Evolutionary conservation across 139 green algal genomes (phyloP).

Genomic region (Eudorina sp.): DNA sequence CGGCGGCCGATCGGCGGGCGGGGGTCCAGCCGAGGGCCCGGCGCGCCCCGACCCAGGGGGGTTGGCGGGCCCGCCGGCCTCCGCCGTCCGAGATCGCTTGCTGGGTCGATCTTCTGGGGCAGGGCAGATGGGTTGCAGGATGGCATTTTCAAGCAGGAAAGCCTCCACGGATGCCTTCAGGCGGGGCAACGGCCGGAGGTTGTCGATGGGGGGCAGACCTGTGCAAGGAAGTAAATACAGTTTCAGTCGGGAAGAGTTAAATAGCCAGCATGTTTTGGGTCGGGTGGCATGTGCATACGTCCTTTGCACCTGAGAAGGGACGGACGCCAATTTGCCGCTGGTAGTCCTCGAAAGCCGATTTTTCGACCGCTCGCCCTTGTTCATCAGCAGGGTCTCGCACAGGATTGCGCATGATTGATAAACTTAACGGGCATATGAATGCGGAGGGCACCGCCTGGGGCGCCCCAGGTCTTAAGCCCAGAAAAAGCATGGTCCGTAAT

Average conservation of each 20-base stretch:
- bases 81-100: too few species aligned
- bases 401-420: neutral
- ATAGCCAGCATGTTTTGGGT: too few species aligned
- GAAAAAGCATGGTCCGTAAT: neutral
- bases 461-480: neutral
- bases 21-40: too few species aligned
- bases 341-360: neutral
- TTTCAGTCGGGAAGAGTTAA: too few species aligned
- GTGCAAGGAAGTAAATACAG: neutral
- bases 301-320: neutral
- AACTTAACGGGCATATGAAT: neutral
- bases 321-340: neutral
- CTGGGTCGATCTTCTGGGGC: neutral
- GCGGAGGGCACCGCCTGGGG: neutral
- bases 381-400: neutral
- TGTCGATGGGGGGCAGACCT: neutral
- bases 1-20: neutral
- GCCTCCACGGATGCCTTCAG: neutral
- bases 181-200: neutral
- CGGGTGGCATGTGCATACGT: too few species aligned
- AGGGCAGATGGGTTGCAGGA: neutral
- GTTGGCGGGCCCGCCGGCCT: too few species aligned
- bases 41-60: too few species aligned
- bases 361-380: neutral
- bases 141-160: neutral